These are phyloP conservation scores for Annulohypoxylon nitens DNA, from an alignment of 495 filamentous ascomycete species.

Conservation along the genomic window DNA sequence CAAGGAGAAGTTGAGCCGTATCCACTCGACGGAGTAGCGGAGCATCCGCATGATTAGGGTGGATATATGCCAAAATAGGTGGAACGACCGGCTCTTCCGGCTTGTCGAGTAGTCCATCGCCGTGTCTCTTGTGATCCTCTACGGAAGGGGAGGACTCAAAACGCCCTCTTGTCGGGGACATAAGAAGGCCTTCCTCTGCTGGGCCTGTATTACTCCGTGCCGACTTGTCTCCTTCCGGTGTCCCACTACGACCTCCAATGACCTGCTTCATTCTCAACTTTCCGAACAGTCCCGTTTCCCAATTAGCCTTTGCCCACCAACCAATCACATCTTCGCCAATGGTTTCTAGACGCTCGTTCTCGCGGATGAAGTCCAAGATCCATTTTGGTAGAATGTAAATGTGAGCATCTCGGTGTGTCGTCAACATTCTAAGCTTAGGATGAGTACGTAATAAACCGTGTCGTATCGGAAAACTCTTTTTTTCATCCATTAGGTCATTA, in stretches of 20 bases:
- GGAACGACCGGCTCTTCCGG: constrained; percentile 62
- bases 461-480: constrained; percentile 77
- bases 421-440: constrained; percentile 79
- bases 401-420: constrained; percentile 86
- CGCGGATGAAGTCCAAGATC: constrained; percentile 83
- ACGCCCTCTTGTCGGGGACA: constrained; percentile 39
- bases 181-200: constrained; percentile 29
- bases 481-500: constrained; percentile 79
- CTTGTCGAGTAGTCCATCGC: constrained; percentile 36
- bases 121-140: constrained; percentile 35
- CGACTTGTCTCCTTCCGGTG: constrained; percentile 20
- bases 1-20: constrained; percentile 81
- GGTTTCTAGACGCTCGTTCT: constrained; percentile 83
- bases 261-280: constrained; percentile 81
- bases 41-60: constrained; percentile 58
- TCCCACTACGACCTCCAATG: constrained; percentile 58
- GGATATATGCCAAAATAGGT: constrained; percentile 82
- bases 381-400: constrained; percentile 94
- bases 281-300: constrained; percentile 82
- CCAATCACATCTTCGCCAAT: constrained; percentile 93
- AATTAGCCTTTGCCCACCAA: constrained; percentile 93
- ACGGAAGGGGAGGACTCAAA: constrained; percentile 46
- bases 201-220: constrained; percentile 31
- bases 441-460: constrained; percentile 78
- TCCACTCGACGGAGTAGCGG: constrained; percentile 89